These are phyloP conservation scores for Tilletia indica DNA, from an alignment of 1,284 basidiomycete genomes.

Conservation along the genomic window DNA sequence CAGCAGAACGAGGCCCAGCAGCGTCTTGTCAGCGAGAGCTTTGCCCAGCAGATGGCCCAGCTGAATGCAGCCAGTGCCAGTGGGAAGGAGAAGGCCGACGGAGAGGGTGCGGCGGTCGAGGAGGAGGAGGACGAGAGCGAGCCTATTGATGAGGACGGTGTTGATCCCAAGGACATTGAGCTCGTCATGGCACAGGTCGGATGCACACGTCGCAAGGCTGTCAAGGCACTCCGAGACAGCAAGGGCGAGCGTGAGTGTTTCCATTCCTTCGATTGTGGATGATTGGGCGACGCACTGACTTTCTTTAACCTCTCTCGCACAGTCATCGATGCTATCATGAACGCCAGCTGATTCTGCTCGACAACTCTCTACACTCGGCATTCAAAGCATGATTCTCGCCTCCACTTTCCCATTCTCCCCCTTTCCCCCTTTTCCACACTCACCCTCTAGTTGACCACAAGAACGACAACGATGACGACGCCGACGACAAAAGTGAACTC, in stretches of 20 bases:
- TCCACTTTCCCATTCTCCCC: too few relatives aligned
- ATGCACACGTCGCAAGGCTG: slow-evolving; percentile 54
- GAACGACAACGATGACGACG: too few relatives aligned
- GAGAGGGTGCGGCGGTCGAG: slow-evolving; percentile 37
- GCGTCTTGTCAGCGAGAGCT: slow-evolving; percentile 63
- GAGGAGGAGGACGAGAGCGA: slow-evolving; percentile 55
- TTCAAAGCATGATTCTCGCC: too few relatives aligned
- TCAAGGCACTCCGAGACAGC: slow-evolving; percentile 55
- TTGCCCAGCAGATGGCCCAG: slow-evolving; percentile 37
- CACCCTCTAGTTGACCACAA: too few relatives aligned
- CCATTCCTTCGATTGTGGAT: not conserved
- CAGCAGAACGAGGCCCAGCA: slow-evolving; percentile 60
- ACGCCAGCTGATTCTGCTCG: slow-evolving; percentile 26
- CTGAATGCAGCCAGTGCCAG: slow-evolving; percentile 72
- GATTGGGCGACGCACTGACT: not conserved
- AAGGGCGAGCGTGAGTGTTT: slow-evolving; percentile 44
- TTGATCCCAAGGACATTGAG: slow-evolving; percentile 88
- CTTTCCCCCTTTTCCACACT: too few relatives aligned
- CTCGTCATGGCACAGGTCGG: slow-evolving; percentile 78
- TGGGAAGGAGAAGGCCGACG: slow-evolving; percentile 32
- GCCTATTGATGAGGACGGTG: slow-evolving; percentile 57
- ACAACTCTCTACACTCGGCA: too few relatives aligned
- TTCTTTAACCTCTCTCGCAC: not conserved
- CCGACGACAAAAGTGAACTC: too few relatives aligned
- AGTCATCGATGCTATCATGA: slow-evolving; percentile 55